Base-by-base conservation (phyloP, 106 monocot species). In the Allium fistulosum region DNA sequence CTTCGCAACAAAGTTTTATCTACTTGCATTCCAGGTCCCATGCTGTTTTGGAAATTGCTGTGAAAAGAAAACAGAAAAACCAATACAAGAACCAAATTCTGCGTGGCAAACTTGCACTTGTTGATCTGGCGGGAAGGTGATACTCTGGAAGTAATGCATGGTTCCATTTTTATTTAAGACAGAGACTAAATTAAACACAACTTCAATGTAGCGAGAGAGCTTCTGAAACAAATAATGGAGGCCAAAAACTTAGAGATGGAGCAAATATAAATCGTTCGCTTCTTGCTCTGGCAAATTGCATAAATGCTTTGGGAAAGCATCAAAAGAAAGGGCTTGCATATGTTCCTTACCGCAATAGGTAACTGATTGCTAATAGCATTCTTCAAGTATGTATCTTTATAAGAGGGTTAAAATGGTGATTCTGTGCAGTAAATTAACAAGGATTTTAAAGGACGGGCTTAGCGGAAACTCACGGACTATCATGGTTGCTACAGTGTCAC, bases 271-370 rank as follows among this genome's bases (percentile, higher is more conserved):
- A 99, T 64, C 84, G 87, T 11, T 99, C 97, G 14, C 81, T 99
- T 58, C 97, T 99, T 82, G 97, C 97, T 50, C 78, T 99, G 51
- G 97, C 97, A 69, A 99, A 99, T 63, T 99, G 97, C 78, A 99
- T 99, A 49, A 99, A 99, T 81, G 97, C 97, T 65, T 74, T 99
- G 61, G 97, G 97, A 57, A 99, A 99, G 61, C 88, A 90, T 76
- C 92, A 92, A 14, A 99, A 99, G 57, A 99, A 90, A 73, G 97
- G 97, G 15, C 88, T 99, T 71, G 97, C 97, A 64, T 99, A 99
- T 87, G 97, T 99, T 47, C 97, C 97, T 73, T 99, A 99, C 50
- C 92, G 97, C 17, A 99, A 99, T 74, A 99, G 97, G 68, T 92
- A 89, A 26, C 22, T 59, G 9, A 26, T 69, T 26, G 37, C 37